Base-by-base conservation (phyloP, 345 rosid species). In the Heritiera littoralis region DNA sequence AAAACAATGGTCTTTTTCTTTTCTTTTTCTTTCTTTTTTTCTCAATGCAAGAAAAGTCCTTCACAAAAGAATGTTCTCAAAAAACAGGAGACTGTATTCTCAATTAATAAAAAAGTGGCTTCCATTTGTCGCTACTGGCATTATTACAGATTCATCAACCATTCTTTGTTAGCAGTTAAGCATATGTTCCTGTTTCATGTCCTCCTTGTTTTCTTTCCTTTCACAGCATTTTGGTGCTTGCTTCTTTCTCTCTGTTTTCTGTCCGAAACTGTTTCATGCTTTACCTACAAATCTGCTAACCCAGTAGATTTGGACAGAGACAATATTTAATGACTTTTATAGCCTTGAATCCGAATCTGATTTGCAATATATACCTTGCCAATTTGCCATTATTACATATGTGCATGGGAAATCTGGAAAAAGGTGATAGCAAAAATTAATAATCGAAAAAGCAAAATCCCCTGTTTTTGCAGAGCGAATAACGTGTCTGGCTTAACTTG, bases 71-170 rank as follows among this genome's bases (percentile, higher is more conserved):
- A 59, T 71, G 58, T 80, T 64, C 76, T 66, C 38, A 48, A 61
- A 46, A 61, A 32, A 48, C 38, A 35, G 15, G 8, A 40, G 40
- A 7, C 60, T 38, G 40, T 76, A n/a, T 32, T 63, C 63, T 45
- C n/a, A 73, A 72, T 28, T 64, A 79, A 68, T 67, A 76, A 75
- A 79, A 73, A 87, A 78, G 66, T 81, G 68, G 70, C 75, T 81
- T 67, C 73, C 81, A 41, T 64, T 81, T 83, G 84, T 77, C 58
- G 54, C 9, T 61, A 55, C 80, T 64, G 80, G 77, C 83, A 78
- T 69, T 80, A 61, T 73, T 77, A 77, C 74, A 61, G 18, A 54
- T 54, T 54, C 30, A 72, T 32, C 48, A 18, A 38, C 46, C 54
- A 54, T 54, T 35, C 63, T 35, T 17, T 72, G 46, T 23, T 46